phyloP scores from a whole-genome alignment of 805 yeast genomes.

The Candida schatavii region DNA sequence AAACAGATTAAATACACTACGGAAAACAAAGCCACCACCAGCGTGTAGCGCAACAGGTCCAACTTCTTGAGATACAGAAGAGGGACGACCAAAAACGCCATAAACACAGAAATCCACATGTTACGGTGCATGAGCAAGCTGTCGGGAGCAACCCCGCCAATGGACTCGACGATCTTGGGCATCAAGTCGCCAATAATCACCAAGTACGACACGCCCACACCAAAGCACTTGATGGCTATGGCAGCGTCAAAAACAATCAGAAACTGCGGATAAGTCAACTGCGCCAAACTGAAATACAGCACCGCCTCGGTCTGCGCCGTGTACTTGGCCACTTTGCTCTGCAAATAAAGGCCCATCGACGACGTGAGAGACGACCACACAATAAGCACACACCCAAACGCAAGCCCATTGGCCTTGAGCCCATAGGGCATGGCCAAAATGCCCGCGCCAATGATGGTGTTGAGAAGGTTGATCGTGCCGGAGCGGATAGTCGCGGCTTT shows the following conservation, averaged over 20 bases:
- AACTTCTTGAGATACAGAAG: constrained; percentile 57
- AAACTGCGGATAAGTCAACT: constrained; percentile 66
- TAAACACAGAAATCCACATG: constrained; percentile 53
- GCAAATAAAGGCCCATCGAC: constrained; percentile 60
- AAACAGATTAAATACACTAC: constrained; percentile 59
- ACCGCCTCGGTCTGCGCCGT: constrained; percentile 42
- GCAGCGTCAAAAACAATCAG: constrained; percentile 71
- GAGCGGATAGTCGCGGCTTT: constrained; percentile 40
- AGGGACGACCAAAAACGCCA: constrained; percentile 58
- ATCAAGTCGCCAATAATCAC: constrained; percentile 76
- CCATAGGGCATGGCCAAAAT: constrained; percentile 72
- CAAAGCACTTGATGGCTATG: constrained; percentile 75
- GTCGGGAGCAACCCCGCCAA: constrained; percentile 23
- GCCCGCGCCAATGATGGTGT: constrained; percentile 66
- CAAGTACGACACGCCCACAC: constrained; percentile 68
- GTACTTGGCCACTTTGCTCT: constrained; percentile 53
- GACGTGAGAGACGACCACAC: constrained; percentile 46
- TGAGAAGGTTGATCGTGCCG: constrained; percentile 51
- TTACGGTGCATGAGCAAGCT: constrained; percentile 34
- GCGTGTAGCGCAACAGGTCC: constrained; percentile 69
- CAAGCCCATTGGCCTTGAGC: constrained; percentile 47
- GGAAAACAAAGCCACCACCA: constrained; percentile 65
- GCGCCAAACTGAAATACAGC: constrained; percentile 44
- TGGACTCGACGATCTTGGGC: constrained; percentile 52
- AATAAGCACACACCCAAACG: constrained; percentile 40